phyloP scores from a whole-genome alignment of 2,329 filamentous ascomycete species.

The Aspergillus jensenii region DNA sequence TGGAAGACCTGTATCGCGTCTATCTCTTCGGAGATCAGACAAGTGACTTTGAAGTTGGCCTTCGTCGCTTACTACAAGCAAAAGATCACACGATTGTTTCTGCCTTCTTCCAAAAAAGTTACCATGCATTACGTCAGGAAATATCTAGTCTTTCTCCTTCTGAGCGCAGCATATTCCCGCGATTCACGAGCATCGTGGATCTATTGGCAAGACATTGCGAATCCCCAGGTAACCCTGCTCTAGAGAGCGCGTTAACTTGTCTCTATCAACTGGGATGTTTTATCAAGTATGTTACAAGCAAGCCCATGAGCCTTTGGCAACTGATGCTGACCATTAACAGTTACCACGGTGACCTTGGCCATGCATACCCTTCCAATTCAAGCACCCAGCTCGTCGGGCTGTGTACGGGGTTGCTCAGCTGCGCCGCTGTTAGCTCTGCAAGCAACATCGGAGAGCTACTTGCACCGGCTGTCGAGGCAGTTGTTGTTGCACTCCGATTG shows the following conservation, averaged over 20 bases:
- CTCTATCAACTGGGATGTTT: slow-evolving; percentile 46
- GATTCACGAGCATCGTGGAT: slow-evolving; percentile 41
- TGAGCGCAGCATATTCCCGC: slow-evolving; percentile 36
- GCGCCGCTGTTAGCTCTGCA: slow-evolving; percentile 41
- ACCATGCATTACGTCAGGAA: slow-evolving; percentile 42
- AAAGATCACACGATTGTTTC: slow-evolving; percentile 44
- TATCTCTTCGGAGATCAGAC: slow-evolving; percentile 51
- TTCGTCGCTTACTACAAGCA: slow-evolving; percentile 41
- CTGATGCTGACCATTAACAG: slow-evolving; percentile 26
- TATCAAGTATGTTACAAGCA: slow-evolving; percentile 38
- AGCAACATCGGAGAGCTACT: slow-evolving; percentile 44
- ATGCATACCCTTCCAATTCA: slow-evolving; percentile 39
- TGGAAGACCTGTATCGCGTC: slow-evolving; percentile 34
- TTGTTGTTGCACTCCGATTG: slow-evolving; percentile 45
- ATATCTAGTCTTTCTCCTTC: slow-evolving; percentile 36
- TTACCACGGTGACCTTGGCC: slow-evolving; percentile 43
- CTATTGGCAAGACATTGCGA: slow-evolving; percentile 36
- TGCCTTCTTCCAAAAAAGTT: slow-evolving; percentile 45
- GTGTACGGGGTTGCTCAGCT: slow-evolving; percentile 44
- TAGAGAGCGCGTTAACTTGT: slow-evolving; percentile 45
- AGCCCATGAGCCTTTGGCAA: neutral
- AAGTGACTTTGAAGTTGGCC: slow-evolving; percentile 42
- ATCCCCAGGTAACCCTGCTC: slow-evolving; percentile 35
- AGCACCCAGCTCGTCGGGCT: slow-evolving; percentile 42
- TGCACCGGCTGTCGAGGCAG: slow-evolving; percentile 41